Evolutionary conservation across 768 basidiomycete species (phyloP).

Genomic region (Suillus subluteus): DNA sequence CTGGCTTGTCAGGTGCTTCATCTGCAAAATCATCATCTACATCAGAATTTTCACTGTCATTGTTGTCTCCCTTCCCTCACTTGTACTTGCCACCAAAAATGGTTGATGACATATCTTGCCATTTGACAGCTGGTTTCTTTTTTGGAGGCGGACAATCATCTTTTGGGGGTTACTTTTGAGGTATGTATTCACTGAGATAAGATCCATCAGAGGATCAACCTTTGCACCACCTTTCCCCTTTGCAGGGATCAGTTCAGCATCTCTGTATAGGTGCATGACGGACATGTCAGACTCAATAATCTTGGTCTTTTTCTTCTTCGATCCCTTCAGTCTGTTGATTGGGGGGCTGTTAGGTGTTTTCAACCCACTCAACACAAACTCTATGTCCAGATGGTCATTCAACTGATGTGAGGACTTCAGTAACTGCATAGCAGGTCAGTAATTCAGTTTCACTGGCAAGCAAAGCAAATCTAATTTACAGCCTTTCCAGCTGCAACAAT

Average conservation of each 20-base stretch:
- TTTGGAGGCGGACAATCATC: background rate
- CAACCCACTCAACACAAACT: too few species aligned
- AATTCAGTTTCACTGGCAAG: background rate
- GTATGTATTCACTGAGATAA: too few species aligned
- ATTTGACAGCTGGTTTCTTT: background rate
- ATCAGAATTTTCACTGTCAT: background rate
- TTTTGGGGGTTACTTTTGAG: too few species aligned
- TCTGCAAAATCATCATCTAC: background rate
- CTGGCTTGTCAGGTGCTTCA: background rate
- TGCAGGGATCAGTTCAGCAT: too few species aligned
- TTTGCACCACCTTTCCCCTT: too few species aligned
- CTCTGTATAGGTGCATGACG: too few species aligned
- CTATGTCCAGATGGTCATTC: too few species aligned
- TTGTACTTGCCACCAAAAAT: background rate
- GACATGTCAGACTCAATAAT: too few species aligned
- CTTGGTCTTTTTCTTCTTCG: too few species aligned
- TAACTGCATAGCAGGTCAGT: background rate
- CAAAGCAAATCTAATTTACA: background rate
- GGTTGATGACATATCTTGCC: background rate
- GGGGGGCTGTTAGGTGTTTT: too few species aligned
- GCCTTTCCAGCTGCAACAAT: background rate
- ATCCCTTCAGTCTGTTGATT: too few species aligned
- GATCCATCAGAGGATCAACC: too few species aligned
- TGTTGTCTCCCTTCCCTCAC: background rate
- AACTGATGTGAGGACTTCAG: background rate